Evolutionary conservation across 1,284 basidiomycete genomes (phyloP).

Genomic region (Trichosporon inkin): DNA sequence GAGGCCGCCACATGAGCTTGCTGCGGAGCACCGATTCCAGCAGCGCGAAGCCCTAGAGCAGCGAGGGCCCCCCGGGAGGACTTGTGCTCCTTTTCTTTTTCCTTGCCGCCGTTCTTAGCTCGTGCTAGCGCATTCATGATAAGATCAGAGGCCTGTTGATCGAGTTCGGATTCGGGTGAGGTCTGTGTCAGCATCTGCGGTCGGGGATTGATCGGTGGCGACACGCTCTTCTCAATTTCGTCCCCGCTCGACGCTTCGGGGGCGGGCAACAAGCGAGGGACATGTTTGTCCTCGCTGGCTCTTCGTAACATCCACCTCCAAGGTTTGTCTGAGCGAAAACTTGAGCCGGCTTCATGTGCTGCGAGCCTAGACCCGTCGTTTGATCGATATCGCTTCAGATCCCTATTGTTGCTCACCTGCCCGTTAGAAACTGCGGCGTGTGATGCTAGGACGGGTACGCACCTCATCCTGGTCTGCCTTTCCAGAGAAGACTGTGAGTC

Average conservation of each 20-base stretch:
- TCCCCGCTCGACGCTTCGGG: not conserved
- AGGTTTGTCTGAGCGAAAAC: not conserved
- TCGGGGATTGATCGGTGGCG: not conserved
- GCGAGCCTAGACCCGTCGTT: not conserved
- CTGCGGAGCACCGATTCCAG: conserved; percentile 27
- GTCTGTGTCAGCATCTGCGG: conserved; percentile 21
- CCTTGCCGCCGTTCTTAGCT: not conserved
- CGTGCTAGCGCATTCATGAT: conserved; percentile 19
- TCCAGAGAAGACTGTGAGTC: conserved; percentile 49
- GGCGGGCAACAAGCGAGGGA: not conserved
- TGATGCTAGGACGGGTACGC: conserved; percentile 15
- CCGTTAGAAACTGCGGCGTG: not conserved
- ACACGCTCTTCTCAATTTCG: not conserved
- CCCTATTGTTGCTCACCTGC: conserved; percentile 22
- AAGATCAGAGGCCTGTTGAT: conserved; percentile 21
- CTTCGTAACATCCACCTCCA: not conserved
- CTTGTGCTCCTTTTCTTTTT: conserved; percentile 11
- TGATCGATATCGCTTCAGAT: not conserved
- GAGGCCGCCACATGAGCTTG: not conserved
- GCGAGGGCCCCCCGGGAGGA: conserved; percentile 37
- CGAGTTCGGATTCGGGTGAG: not conserved
- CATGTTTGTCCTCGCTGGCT: not conserved
- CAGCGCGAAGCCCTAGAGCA: conserved; percentile 37
- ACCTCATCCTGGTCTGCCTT: conserved; percentile 48
- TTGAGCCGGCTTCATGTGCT: not conserved